Conservation (phyloP, 2,329 filamentous ascomycete species). For the Scedosporium aurantiacum region DNA sequence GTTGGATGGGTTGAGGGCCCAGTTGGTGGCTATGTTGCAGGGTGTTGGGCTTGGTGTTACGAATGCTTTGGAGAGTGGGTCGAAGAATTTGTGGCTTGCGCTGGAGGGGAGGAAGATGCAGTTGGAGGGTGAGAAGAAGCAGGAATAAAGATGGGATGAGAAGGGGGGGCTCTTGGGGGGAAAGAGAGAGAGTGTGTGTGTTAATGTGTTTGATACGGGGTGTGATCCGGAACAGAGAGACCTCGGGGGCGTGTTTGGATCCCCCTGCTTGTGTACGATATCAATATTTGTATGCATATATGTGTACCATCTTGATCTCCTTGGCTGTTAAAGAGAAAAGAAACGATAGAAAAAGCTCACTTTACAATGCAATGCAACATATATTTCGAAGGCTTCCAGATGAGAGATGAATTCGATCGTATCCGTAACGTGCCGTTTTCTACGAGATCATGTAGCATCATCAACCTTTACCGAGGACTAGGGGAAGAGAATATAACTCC, state of each 20-base stretch:
- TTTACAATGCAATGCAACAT: background rate
- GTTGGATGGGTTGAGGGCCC: constrained; percentile 65
- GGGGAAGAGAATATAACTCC: too few species aligned
- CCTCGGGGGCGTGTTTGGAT: background rate
- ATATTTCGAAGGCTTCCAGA: background rate
- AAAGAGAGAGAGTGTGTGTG: too few species aligned
- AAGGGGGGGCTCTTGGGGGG: too few species aligned
- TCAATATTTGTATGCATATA: constrained; percentile 2
- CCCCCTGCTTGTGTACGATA: constrained; percentile 3
- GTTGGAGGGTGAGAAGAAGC: constrained; percentile 42
- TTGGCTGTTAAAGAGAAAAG: background rate
- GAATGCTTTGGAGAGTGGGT: constrained; percentile 64
- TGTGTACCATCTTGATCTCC: constrained; percentile 4
- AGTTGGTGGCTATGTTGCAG: constrained; percentile 73
- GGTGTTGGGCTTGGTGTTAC: constrained; percentile 69
- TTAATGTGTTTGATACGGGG: background rate
- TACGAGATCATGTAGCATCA: too few species aligned
- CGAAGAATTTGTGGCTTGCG: constrained; percentile 76
- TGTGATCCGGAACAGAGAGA: too few species aligned
- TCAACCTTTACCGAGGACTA: too few species aligned
- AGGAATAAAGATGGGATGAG: constrained; percentile 1
- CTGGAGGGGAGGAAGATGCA: constrained; percentile 72
- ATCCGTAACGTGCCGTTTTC: too few species aligned
- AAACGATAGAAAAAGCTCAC: background rate
- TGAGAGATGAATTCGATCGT: too few species aligned